These are phyloP conservation scores for Leersia perrieri DNA, from an alignment of 176 grass and related monocot species.

Conservation along the genomic window DNA sequence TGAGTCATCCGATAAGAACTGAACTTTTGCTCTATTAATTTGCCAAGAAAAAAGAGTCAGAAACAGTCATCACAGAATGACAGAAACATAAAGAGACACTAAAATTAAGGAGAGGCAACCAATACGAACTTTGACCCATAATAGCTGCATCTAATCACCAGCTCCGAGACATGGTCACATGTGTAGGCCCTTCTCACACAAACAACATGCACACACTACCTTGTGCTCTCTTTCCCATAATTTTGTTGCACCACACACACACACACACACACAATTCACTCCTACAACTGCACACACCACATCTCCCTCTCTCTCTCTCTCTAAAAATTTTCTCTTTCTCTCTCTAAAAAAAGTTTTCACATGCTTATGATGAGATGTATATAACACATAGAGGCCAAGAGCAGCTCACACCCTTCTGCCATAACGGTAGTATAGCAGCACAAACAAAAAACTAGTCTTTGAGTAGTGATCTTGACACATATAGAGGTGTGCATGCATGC, in stretches of 20 bases:
- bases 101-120: conserved; percentile 22
- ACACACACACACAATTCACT: not conserved
- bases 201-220: conserved; percentile 39
- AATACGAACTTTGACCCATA: conserved; percentile 58
- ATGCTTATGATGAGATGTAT: not conserved
- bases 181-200: conserved; percentile 64
- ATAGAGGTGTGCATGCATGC: conserved; percentile 25
- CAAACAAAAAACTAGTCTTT: no score
- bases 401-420: conserved; percentile 29
- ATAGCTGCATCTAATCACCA: conserved; percentile 70
- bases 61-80: not conserved
- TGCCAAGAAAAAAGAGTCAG: not conserved
- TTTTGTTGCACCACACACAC: conserved; percentile 25
- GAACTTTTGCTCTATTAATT: not conserved
- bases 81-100: not conserved
- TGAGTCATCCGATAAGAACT: conserved; percentile 23
- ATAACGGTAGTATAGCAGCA: conserved; percentile 29
- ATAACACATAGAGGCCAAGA: conserved; percentile 21
- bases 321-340: not conserved
- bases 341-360: not conserved
- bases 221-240: conserved; percentile 59
- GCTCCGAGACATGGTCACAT: conserved; percentile 67
- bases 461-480: no score
- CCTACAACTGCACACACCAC: not conserved
- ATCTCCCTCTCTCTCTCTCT: not conserved